Evolutionary conservation across 2,329 filamentous ascomycete species (phyloP).

Genomic region (Catunica adiposa): DNA sequence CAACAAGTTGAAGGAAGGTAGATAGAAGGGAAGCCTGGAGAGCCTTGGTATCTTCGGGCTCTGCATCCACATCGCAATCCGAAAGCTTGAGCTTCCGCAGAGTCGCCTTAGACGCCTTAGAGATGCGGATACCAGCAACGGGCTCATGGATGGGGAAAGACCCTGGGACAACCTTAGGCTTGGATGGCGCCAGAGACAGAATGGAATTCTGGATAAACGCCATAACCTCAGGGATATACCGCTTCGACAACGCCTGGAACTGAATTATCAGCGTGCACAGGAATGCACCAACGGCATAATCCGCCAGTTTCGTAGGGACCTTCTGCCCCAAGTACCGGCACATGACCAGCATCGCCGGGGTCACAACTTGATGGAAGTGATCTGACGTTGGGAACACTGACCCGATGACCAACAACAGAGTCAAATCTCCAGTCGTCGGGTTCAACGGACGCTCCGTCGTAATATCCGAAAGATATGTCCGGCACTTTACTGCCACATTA

Average conservation of each 20-base stretch:
- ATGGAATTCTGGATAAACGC: constrained; percentile 68
- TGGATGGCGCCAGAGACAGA: constrained; percentile 43
- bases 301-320: constrained; percentile 44
- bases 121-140: constrained; percentile 33
- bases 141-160: constrained; percentile 47
- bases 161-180: constrained; percentile 30
- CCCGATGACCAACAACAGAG: constrained; percentile 68
- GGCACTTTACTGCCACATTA: constrained; percentile 62
- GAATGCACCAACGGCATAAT: constrained; percentile 60
- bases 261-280: constrained; percentile 63
- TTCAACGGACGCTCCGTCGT: constrained; percentile 31
- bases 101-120: constrained; percentile 24
- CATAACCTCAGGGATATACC: constrained; percentile 77
- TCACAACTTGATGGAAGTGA: constrained; percentile 90
- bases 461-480: constrained; percentile 50
- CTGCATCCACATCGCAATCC: constrained; percentile 32
- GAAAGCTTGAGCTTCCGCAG: constrained; percentile 40
- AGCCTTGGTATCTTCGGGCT: constrained; percentile 11
- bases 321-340: constrained; percentile 68
- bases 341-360: constrained; percentile 76
- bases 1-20: constrained; percentile 49
- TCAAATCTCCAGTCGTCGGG: constrained; percentile 47
- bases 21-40: constrained; percentile 43
- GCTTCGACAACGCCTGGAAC: constrained; percentile 68
- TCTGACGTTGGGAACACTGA: constrained; percentile 88